Evolutionary conservation across 2,329 filamentous ascomycete species (phyloP), one percentile per base, ranked within the genome.

Genomic region (Leptographium radiaticola): DNA sequence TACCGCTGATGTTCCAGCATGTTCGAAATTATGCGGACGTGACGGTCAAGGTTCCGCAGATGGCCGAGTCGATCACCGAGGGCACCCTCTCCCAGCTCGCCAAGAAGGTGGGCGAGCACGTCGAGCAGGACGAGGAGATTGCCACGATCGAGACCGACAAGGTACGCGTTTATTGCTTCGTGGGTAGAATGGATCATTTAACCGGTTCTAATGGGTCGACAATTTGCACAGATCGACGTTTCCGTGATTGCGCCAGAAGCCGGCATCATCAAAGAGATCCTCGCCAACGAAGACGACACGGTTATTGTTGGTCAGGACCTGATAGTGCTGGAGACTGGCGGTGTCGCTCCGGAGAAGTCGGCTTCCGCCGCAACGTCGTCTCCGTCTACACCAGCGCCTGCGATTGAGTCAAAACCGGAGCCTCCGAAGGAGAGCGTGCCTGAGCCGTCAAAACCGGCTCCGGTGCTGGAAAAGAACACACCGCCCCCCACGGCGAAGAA

Each of bases 131-230:
- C 66, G 93, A 97, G 72, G 93, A 98, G 70, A 91, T 98, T 68
- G 93, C 93, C 36, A 96, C 91, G 50, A 98, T 98, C 65, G 93
- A 98, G 73, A 98, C 93, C 15, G 93, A 98, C 79, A 98, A 98
- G 83, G 88, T 89, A 73, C 58, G 68, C 54, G 25, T 5, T 15
- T 34, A 15, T 15, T 20, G 12, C 18, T 30, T 39, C 51, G n/a
- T 45, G n/a, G 5, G 10, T 12, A 25, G 42, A 20, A 18, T 43
- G 7, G 42, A 43, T 43, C 25, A 25, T 25, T 2, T 5, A 25
- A 25, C 25, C 25, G 25, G 25, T 18, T n/a, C 10, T 20, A 9
- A 9, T 7, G 9, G 18, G 8, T 5, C 9, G 7, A 25, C 11
- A n/a, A 40, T 10, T 15, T 15, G 38, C 13, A n/a, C n/a, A 12